Evolutionary conservation across 495 filamentous ascomycete species (phyloP).

Genomic region (Penicillium steckii): DNA sequence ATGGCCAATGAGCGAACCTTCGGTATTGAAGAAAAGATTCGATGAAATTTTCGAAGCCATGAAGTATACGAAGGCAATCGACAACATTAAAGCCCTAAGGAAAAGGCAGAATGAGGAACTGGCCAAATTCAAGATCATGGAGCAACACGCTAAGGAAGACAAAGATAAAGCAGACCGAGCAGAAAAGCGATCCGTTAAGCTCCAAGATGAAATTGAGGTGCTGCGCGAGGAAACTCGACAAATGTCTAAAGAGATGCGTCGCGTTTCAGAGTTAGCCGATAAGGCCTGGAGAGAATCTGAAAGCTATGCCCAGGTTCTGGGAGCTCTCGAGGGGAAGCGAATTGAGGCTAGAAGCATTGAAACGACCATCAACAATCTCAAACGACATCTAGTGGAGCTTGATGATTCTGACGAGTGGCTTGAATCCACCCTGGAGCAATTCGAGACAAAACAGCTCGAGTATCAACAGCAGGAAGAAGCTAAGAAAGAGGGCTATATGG

Average conservation of each 20-base stretch:
- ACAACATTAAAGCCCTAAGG: conserved; percentile 81
- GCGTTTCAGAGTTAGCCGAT: conserved; percentile 53
- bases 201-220: conserved; percentile 72
- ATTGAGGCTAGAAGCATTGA: conserved; percentile 63
- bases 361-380: conserved; percentile 66
- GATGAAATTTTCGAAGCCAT: conserved; percentile 97
- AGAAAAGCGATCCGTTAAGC: conserved; percentile 58
- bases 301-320: conserved; percentile 61
- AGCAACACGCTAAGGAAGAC: conserved; percentile 74
- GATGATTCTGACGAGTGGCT: conserved; percentile 78
- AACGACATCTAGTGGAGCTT: conserved; percentile 68
- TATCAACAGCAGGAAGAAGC: conserved; percentile 62
- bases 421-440: conserved; percentile 72
- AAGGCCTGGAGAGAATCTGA: conserved; percentile 61
- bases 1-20: conserved; percentile 94
- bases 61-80: conserved; percentile 96
- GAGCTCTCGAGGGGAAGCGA: conserved; percentile 71
- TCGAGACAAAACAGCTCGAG: conserved; percentile 67
- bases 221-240: conserved; percentile 57
- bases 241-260: conserved; percentile 55
- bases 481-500: conserved; percentile 58
- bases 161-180: conserved; percentile 81
- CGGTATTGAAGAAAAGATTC: conserved; percentile 83
- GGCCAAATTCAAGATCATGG: conserved; percentile 63
- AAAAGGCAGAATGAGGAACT: conserved; percentile 81